These are phyloP conservation scores for Kuraishia capsulata DNA, from an alignment of 805 yeast genomes.

Conservation along the genomic window DNA sequence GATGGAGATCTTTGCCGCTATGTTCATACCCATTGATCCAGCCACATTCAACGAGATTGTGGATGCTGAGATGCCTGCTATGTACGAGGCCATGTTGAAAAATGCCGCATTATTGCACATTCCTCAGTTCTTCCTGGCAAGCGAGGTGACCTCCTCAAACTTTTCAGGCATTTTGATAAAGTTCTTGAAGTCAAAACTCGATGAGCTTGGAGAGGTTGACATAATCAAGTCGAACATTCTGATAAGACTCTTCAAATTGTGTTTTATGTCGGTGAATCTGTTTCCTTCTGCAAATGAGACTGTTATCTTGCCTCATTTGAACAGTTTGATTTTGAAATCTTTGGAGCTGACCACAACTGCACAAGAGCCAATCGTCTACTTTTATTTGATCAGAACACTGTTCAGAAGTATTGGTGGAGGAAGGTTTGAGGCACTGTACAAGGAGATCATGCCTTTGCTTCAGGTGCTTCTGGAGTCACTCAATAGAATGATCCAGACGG, in stretches of 20 bases:
- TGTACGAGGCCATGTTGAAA: slow-evolving; percentile 69
- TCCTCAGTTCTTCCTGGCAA: slow-evolving; percentile 90
- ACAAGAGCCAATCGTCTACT: slow-evolving; percentile 85
- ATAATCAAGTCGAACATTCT: slow-evolving; percentile 69
- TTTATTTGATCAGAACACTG: slow-evolving; percentile 76
- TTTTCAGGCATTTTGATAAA: slow-evolving; percentile 78
- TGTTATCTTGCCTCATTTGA: slow-evolving; percentile 82
- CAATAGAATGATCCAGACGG: slow-evolving; percentile 72
- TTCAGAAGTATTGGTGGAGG: slow-evolving; percentile 97
- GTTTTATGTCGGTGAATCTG: slow-evolving; percentile 91
- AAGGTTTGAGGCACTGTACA: slow-evolving; percentile 84
- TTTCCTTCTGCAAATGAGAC: slow-evolving; percentile 84
- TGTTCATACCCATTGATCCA: slow-evolving; percentile 89
- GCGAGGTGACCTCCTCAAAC: slow-evolving; percentile 89
- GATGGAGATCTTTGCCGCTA: slow-evolving; percentile 92
- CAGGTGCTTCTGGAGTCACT: slow-evolving; percentile 82
- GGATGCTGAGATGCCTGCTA: slow-evolving; percentile 65
- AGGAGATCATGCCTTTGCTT: slow-evolving; percentile 84
- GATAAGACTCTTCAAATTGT: slow-evolving; percentile 79
- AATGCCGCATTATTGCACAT: slow-evolving; percentile 84
- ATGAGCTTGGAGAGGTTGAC: slow-evolving; percentile 74
- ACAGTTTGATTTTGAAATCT: slow-evolving; percentile 72
- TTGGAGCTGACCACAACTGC: slow-evolving; percentile 74
- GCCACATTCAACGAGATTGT: slow-evolving; percentile 93
- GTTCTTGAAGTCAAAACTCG: slow-evolving; percentile 64